These are phyloP conservation scores for Cucurbita ficifolia DNA, from an alignment of 306 rosid genomes.

Conservation along the genomic window DNA sequence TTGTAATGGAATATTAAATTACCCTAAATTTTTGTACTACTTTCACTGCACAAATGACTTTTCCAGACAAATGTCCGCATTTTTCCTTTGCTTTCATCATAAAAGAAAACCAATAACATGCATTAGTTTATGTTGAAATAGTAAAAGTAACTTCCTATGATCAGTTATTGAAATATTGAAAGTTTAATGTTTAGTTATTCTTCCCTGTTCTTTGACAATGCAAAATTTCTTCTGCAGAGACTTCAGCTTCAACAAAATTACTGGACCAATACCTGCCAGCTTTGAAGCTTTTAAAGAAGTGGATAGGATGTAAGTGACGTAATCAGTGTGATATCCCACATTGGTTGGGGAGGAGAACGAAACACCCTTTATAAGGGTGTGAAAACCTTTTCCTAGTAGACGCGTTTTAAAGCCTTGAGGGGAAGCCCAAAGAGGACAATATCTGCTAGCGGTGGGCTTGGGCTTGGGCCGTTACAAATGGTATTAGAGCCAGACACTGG, in stretches of 20 bases:
- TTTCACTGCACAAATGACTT: not conserved
- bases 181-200: not conserved
- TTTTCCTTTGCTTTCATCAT: not conserved
- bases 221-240: constrained; percentile 37
- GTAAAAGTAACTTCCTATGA: not conserved
- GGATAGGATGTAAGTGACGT: constrained; percentile 29
- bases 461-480: too few species aligned
- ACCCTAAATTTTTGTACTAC: not conserved
- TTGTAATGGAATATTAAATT: not conserved
- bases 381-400: too few species aligned
- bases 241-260: constrained; percentile 61
- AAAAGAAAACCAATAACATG: not conserved
- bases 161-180: not conserved
- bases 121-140: not conserved
- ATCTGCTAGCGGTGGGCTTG: too few species aligned
- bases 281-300: constrained; percentile 1
- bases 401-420: too few species aligned
- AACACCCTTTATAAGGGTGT: too few species aligned
- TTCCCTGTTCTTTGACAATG: not conserved
- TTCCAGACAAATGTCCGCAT: not conserved
- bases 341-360: too few species aligned
- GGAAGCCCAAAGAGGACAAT: too few species aligned
- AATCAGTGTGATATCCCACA: not conserved
- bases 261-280: constrained; percentile 36
- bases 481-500: too few species aligned